A percentile compares a stretch with the other conserved stretches of the same genome.
These are phyloP conservation scores for Calonectria leucothoes DNA, from an alignment of 2,329 filamentous ascomycete genomes.

Conservation along the genomic window DNA sequence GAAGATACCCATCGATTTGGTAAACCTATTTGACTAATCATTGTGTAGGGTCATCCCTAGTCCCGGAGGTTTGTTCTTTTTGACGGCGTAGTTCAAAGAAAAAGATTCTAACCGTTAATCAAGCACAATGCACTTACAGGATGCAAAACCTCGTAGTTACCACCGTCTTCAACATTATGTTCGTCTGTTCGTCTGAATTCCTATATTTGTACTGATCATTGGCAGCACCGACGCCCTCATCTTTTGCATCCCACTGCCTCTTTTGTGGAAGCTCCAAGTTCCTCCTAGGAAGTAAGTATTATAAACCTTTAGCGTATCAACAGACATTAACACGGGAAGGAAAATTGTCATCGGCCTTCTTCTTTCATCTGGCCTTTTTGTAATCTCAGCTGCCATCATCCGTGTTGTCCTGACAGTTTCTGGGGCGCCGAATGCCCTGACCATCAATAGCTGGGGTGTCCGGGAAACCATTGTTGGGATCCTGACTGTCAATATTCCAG, in stretches of 20 bases:
- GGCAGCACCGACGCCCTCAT: slow-evolving; percentile 30
- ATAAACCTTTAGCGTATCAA: rapidly evolving
- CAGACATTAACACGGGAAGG: slow-evolving; percentile 5
- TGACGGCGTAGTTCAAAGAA: too few species aligned
- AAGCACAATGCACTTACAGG: slow-evolving; percentile 30
- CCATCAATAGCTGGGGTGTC: slow-evolving; percentile 41
- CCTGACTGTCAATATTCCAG: slow-evolving; percentile 48
- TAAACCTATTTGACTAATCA: neutral
- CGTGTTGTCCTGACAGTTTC: slow-evolving; percentile 34
- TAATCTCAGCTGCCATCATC: slow-evolving; percentile 41
- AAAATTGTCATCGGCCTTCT: slow-evolving; percentile 41
- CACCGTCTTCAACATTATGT: slow-evolving; percentile 37
- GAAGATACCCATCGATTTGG: rapidly evolving
- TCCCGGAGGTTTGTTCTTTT: slow-evolving; percentile 31
- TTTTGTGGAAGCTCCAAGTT: slow-evolving; percentile 37
- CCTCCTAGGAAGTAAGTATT: slow-evolving; percentile 30
- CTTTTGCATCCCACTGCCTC: slow-evolving; percentile 32
- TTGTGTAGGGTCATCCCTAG: slow-evolving; percentile 28
- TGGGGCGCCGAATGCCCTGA: slow-evolving; percentile 34
- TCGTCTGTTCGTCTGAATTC: neutral
- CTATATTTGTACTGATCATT: neutral
- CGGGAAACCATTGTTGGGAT: slow-evolving; percentile 51
- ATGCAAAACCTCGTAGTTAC: slow-evolving; percentile 36
- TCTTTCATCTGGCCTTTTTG: slow-evolving; percentile 40
- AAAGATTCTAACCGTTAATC: neutral